A percentile compares a stretch with the other conserved stretches of the same genome.
Evolutionary conservation across 2,329 filamentous ascomycete genomes (phyloP).

Genomic region (Pleomassaria siparia): DNA sequence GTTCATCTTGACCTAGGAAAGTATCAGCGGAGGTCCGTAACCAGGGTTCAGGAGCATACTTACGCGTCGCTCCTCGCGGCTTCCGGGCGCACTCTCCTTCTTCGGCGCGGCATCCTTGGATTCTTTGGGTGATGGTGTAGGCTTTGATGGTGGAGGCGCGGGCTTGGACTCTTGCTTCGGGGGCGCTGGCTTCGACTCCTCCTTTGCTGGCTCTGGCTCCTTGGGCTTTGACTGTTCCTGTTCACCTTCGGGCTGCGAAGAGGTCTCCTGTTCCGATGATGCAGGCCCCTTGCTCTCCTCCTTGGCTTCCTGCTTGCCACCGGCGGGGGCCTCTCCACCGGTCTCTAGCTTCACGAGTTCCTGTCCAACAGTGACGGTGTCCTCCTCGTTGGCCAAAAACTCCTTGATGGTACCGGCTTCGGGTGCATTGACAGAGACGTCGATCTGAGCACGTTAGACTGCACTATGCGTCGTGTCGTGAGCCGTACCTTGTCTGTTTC

Average conservation of each 20-base stretch:
- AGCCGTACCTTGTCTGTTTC: conserved; percentile 89
- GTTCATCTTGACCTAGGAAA: conserved; percentile 92
- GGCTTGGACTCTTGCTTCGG: conserved; percentile 46
- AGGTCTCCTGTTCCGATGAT: conserved; percentile 58
- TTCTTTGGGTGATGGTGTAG: conserved; percentile 31
- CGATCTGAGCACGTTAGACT: conserved; percentile 63
- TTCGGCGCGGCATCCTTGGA: conserved; percentile 41
- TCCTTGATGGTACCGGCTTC: conserved; percentile 90
- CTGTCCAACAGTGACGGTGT: conserved; percentile 92
- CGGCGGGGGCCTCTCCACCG: conserved; percentile 55
- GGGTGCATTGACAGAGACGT: conserved; percentile 93
- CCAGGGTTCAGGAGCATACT: conserved; percentile 45
- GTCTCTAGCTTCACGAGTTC: conserved; percentile 83
- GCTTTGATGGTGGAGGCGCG: conserved; percentile 38
- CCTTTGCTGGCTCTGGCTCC: conserved; percentile 34
- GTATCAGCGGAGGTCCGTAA: conserved; percentile 8
- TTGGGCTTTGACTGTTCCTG: conserved; percentile 47
- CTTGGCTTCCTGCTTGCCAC: conserved; percentile 56
- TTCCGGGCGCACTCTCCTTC: conserved; percentile 58
- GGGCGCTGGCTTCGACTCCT: conserved; percentile 34
- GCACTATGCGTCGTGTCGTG: neutral
- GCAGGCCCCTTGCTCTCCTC: conserved; percentile 63
- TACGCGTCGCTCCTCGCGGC: conserved; percentile 85
- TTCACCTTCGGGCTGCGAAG: conserved; percentile 55
- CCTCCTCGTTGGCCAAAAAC: conserved; percentile 87